Base-by-base conservation (phyloP, 139 green algal species). In the Mesotaenium endlicherianum region DNA sequence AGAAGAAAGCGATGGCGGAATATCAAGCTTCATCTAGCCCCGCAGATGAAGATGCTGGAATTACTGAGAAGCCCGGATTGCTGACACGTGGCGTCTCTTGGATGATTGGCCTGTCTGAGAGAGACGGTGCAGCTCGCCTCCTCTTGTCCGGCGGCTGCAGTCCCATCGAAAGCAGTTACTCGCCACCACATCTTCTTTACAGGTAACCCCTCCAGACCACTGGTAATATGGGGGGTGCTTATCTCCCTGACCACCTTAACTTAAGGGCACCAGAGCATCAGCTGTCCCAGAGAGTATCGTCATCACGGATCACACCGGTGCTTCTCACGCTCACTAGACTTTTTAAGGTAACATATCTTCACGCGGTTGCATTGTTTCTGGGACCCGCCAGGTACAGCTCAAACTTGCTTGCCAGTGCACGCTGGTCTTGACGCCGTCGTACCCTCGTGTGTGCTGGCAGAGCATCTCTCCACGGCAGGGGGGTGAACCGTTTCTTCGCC, bases 121-220 rank as follows among this genome's bases (percentile, higher is more conserved):
- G 70, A 31, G 70, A 31, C 45, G 40, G n/a, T 5, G 47, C 31
- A 49, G 38, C 8, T 5, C 11, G 41, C 38, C 45, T 49, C 6
- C 70, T 78, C 11, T 6, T 59, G 40, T 45, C n/a, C 5, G 36
- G 45, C 31, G 36, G 40, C 31, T 78, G 70, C 70, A 38, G 41
- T 4, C 34, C 31, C 3, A 49, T 20, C 49, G 40, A 49, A 5
- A 47, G 70, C 26, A 34, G 11, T 6, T 47, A 72, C 8, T 72
- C 20, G 8, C 70, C 39, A 64, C 70, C 70, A 20, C 70, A 78
- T n/a, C 31, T 78, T 4, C 70, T 78, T 5, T 78, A 78, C 20
- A 34, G 70, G 70, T 78, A 72, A 20, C 20, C 20, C 20, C 20
- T 26, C 26, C 50, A 34, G 50, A 26, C 26, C 26, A 34, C 20